Base-by-base conservation (phyloP, 176 grass and related monocot species). In the Raddia distichophylla region DNA sequence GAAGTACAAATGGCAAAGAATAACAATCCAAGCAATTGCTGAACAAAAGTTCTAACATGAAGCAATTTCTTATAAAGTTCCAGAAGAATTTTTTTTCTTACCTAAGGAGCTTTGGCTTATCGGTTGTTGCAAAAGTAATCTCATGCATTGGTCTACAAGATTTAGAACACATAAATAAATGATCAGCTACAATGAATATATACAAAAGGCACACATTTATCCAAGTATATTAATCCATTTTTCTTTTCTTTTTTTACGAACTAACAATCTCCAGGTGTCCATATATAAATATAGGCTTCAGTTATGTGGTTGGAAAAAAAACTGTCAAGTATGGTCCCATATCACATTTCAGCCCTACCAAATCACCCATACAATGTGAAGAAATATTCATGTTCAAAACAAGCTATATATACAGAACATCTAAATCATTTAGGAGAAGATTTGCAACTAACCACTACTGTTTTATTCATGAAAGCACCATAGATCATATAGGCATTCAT, bases 101-200 rank as follows among this genome's bases (percentile, higher is more conserved):
- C 80, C 88, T 97, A 67, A 97, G 91, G 60, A 92, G 86, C 73
- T 93, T 93, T 91, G 90, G 93, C 75, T 89, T 97, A 79, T 93
- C 85, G 86, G 79, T 82, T 69, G 82, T 82, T 71, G 94, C 87
- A 86, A 96, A 96, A 40, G 91, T 86, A 80, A 97, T 91, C 81
- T 97, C 88, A 73, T 97, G 91, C 91, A 87, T 93, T 27, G 89
- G 86, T 83, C 94, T 97, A 88, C 34, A 91, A 89, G 50, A 60
- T 86, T 67, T 62, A 80, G 43, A 79, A 90, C 27, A 67, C 11
- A 74, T 0, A 55, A 18, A 85, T 5, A 72, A 64, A 13, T 50
- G 56, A 81, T 54, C 13, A 80, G 60, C 40, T 80, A 75, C 27
- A 60, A 3, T 53, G 27, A 27, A 27, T 27, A 27, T 11, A 33